Base-by-base conservation (phyloP, 2,329 filamentous ascomycete species). In the Xylariales sp. region DNA sequence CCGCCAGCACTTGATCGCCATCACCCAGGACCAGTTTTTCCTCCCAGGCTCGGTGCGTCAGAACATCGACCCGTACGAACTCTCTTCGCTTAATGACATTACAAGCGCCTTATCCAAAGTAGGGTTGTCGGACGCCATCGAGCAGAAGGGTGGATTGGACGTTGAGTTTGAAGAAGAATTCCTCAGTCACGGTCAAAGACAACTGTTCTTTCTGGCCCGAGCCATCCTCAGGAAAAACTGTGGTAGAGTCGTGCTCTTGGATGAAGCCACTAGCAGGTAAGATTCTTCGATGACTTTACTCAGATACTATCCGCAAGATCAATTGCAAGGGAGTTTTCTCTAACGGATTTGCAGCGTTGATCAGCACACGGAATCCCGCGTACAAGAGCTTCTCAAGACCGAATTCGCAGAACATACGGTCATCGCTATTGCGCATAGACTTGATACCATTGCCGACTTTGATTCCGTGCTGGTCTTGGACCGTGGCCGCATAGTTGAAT, bases 221-320 rank as follows among this genome's bases (percentile, higher is more conserved):
- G 33, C 39, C 15, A 13, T 41, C 7, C 28, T 41, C 10, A 27
- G 18, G 13, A 32, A 37, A 31, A 15, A 31, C 20, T 29, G 29
- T 2, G 32, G 29, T 11, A 27, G n/a, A 13, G 28, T 39, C 11
- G 14, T 39, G 16, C 16, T 39, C 12, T 23, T 39, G 8, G 37
- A 39, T 19, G 37, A 39, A 18, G 37, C 37, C 15, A 39, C 37
- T 18, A 33, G 29, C 16, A 33, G 44, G 47, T 47, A 33, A 12
- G 39, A 10, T n/a, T n/a, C n/a, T n/a, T n/a, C n/a, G n/a, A n/a
- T n/a, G n/a, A n/a, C n/a, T n/a, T n/a, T n/a, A n/a, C n/a, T n/a
- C n/a, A n/a, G n/a, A n/a, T n/a, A n/a, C n/a, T n/a, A n/a, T n/a
- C n/a, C n/a, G n/a, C n/a, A n/a, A n/a, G n/a, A n/a, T n/a, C n/a